A percentile compares a stretch with the other conserved stretches of the same genome.
Evolutionary conservation across 2,329 filamentous ascomycete species (phyloP).

Genomic region (Pezicula carpinea): DNA sequence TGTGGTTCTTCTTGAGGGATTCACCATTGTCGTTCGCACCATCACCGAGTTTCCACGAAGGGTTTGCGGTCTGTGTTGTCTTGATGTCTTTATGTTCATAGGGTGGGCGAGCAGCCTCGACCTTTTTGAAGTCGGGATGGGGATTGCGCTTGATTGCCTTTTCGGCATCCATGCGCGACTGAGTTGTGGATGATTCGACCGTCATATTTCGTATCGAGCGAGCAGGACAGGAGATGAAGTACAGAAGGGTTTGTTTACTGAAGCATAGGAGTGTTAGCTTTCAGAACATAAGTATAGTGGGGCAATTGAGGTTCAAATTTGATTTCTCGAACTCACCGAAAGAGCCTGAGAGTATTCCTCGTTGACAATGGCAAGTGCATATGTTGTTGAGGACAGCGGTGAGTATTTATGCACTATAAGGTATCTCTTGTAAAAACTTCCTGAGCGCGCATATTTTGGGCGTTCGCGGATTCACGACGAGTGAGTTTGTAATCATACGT

Average conservation of each 20-base stretch:
- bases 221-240: neutral
- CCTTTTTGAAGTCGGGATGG: constrained; percentile 70
- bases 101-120: constrained; percentile 60
- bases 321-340: too few relatives aligned
- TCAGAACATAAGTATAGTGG: neutral
- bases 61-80: constrained; percentile 59
- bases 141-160: constrained; percentile 52
- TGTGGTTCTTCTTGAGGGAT: constrained; percentile 51
- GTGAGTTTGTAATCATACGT: too few relatives aligned
- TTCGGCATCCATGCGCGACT: constrained; percentile 21
- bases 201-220: neutral
- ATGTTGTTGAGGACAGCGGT: too few relatives aligned
- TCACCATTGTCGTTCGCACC: constrained; percentile 53
- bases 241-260: neutral
- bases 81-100: constrained; percentile 46
- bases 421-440: too few relatives aligned
- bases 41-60: constrained; percentile 60
- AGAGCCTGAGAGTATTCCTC: too few relatives aligned
- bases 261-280: neutral
- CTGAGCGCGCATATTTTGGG: too few relatives aligned
- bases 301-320: neutral
- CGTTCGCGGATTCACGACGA: too few relatives aligned
- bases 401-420: too few relatives aligned
- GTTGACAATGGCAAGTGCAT: too few relatives aligned
- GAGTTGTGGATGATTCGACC: neutral